Evolutionary conservation across 2,329 filamentous ascomycete species (phyloP), one percentile per base, ranked within the genome.

Genomic region (Hypoxylon sp.): DNA sequence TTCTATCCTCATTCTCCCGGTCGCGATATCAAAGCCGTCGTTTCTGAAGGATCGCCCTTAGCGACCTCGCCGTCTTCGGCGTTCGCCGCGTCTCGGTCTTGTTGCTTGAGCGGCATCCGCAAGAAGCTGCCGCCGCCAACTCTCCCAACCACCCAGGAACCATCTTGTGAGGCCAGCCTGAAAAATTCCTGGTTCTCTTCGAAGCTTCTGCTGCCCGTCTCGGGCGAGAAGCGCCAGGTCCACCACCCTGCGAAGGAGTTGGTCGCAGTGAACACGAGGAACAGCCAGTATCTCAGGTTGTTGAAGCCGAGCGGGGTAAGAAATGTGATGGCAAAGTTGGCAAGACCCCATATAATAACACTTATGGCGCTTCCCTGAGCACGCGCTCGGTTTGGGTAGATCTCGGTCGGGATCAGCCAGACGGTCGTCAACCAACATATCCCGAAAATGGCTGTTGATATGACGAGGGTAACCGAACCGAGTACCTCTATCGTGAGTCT

Each of bases 111-210:
- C 18, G 69, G 69, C 63, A 71, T 64, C 18, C 17, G 10, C 10
- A 68, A 49, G 31, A 66, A 87, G 60, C 79, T 80, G 2, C 84
- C 84, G 0, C 77, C 77, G 31, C 77, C 73, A 5, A 87, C 80
- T 58, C 78, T 81, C 20, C 66, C 68, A 1, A 87, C 84, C 23
- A 75, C 71, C 84, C 84, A 88, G 3, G 73, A 81, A 3, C 77
- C 76, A 2, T 77, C 75, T 41, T 83, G 75, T 40, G 72, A 74
- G 2, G 84, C 83, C 55, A 79, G 77, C 48, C 77, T 74, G 65
- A 86, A 87, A 71, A 85, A 86, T 49, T 79, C 73, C 67, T 84
- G 81, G 60, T 86, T 87, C 64, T 85, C 83, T 59, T 86, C 83
- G 59, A 86, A 87, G 45, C 78, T 81, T 21, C 85, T 68, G 0